A percentile compares a stretch with the other conserved stretches of the same genome.
Evolutionary conservation across 169 alveolate species (phyloP).

Genomic region (Babesia caballi): DNA sequence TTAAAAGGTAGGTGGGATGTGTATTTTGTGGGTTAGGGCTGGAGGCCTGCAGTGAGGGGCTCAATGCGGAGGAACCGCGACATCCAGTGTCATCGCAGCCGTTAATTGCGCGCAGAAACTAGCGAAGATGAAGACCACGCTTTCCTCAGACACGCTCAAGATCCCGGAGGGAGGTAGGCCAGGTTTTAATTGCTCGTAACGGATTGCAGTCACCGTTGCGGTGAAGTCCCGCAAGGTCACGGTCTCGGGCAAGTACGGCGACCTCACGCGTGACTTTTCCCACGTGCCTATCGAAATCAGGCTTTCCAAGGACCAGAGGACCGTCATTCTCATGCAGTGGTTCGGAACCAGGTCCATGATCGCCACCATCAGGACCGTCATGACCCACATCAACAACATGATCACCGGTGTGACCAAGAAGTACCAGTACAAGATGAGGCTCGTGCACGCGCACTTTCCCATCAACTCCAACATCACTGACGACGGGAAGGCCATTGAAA

Average conservation of each 20-base stretch:
- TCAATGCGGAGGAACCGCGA: neutral
- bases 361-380: constrained; percentile 93
- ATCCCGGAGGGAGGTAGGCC: constrained; percentile 76
- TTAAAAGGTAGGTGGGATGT: neutral
- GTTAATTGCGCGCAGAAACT: neutral
- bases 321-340: constrained; percentile 91
- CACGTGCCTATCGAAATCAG: constrained; percentile 94
- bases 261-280: constrained; percentile 90
- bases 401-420: constrained; percentile 95
- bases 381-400: constrained; percentile 96
- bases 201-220: constrained; percentile 82
- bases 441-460: constrained; percentile 99
- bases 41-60: neutral
- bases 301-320: constrained; percentile 85
- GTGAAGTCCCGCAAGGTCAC: constrained; percentile 92
- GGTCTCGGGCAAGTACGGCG: constrained; percentile 97
- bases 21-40: neutral
- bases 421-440: constrained; percentile 98
- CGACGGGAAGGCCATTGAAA: constrained; percentile 93
- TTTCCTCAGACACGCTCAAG: constrained; percentile 65
- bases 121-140: constrained; percentile 70
- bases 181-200: neutral
- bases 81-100: neutral
- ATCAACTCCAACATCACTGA: constrained; percentile 93
- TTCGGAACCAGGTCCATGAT: constrained; percentile 90